Conservation (phyloP, 108 stramenopile species). For the Stephanodiscus triporus region DNA sequence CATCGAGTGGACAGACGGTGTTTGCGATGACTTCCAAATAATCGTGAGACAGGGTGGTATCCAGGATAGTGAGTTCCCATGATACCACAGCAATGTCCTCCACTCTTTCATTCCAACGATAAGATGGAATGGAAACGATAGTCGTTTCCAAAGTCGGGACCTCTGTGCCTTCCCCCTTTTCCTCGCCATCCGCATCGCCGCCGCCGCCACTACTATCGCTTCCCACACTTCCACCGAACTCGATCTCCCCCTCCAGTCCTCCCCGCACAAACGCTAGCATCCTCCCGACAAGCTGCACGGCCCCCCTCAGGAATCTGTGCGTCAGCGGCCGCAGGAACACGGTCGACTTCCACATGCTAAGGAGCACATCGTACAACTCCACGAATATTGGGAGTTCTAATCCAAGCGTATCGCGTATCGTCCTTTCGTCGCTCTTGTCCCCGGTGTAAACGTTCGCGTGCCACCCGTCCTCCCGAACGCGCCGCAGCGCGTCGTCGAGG, state of each 20-base stretch:
- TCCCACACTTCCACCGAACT: constrained; percentile 59
- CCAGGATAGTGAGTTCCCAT: constrained; percentile 86
- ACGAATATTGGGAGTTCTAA: constrained; percentile 83
- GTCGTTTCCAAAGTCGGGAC: constrained; percentile 24
- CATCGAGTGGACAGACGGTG: constrained; percentile 48
- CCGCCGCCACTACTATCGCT: constrained; percentile 7
- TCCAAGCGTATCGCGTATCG: constrained; percentile 55
- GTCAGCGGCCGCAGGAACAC: constrained; percentile 77
- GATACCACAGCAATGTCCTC: constrained; percentile 83
- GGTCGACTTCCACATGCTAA: constrained; percentile 67
- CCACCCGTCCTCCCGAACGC: constrained; percentile 74
- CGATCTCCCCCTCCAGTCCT: constrained; percentile 73
- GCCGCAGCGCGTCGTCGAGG: constrained; percentile 72
- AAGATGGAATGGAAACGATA: constrained; percentile 42
- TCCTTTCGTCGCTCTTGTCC: constrained; percentile 25
- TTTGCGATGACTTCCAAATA: constrained; percentile 57
- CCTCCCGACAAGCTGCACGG: constrained; percentile 78
- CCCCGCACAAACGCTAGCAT: constrained; percentile 74
- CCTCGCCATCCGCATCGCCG: constrained; percentile 11
- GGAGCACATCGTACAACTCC: constrained; percentile 74
- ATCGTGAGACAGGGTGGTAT: constrained; percentile 65
- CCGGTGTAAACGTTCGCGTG: constrained; percentile 78
- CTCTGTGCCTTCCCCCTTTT: constrained; percentile 20
- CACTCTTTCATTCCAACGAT: constrained; percentile 76
- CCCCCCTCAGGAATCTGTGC: constrained; percentile 79